Evolutionary conservation across 2,329 filamentous ascomycete genomes (phyloP).

Genomic region (Arthrobotrys musiformis): DNA sequence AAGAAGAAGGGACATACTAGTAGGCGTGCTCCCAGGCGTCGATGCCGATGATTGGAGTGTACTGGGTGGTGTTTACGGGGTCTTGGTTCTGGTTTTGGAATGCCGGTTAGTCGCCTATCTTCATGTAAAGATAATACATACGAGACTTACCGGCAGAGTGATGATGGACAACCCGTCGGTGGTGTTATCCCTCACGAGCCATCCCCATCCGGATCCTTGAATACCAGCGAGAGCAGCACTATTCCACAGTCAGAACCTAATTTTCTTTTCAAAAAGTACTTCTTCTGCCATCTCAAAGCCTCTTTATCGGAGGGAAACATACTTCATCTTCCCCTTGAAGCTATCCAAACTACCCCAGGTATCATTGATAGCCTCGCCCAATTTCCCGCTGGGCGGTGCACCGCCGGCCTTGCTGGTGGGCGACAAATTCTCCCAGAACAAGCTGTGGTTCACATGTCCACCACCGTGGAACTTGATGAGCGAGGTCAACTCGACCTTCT

Average conservation of each 20-base stretch:
- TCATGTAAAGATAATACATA: not conserved
- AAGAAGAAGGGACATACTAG: slow-evolving; percentile 69
- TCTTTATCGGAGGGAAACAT: not conserved
- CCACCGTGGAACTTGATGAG: slow-evolving; percentile 74
- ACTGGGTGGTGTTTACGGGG: slow-evolving; percentile 80
- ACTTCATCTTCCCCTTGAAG: slow-evolving; percentile 70
- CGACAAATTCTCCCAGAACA: slow-evolving; percentile 77
- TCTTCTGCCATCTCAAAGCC: too few species aligned
- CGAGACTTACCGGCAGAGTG: slow-evolving; percentile 71
- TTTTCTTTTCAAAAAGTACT: not conserved
- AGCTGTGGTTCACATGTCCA: slow-evolving; percentile 74
- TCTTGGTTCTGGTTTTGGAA: slow-evolving; percentile 75
- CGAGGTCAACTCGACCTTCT: slow-evolving; percentile 69
- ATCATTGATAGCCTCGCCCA: slow-evolving; percentile 62
- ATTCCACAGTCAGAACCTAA: not conserved
- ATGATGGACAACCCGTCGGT: slow-evolving; percentile 71
- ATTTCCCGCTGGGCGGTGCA: slow-evolving; percentile 68
- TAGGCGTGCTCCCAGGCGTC: slow-evolving; percentile 98
- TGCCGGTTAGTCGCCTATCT: not conserved
- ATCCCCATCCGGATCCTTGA: slow-evolving; percentile 71
- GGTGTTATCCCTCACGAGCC: slow-evolving; percentile 69
- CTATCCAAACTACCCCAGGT: slow-evolving; percentile 68
- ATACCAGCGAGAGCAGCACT: slow-evolving; percentile 69
- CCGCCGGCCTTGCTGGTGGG: slow-evolving; percentile 75
- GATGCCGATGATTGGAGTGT: slow-evolving; percentile 83